These are phyloP conservation scores for Cladosporium velox DNA, from an alignment of 2,329 filamentous ascomycete species.

Conservation along the genomic window DNA sequence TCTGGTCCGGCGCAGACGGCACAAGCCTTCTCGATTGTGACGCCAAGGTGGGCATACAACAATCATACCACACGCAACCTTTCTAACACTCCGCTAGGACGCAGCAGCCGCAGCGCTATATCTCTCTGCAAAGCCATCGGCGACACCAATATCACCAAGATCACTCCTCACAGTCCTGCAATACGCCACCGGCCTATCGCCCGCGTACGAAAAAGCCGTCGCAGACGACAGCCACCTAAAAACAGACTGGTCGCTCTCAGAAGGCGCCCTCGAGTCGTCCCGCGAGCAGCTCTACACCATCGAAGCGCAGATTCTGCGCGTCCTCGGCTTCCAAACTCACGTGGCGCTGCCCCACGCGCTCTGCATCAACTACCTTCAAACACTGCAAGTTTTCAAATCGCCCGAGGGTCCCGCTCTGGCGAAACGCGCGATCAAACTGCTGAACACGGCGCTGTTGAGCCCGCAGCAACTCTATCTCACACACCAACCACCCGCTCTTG, in stretches of 20 bases:
- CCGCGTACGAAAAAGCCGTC: constrained; percentile 54
- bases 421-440: constrained; percentile 67
- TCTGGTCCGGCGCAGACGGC: constrained; percentile 66
- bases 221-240: constrained; percentile 5
- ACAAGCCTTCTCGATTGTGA: constrained; percentile 53
- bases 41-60: constrained; percentile 47
- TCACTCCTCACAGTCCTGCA: constrained; percentile 83
- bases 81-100: constrained; percentile 55
- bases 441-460: constrained; percentile 84
- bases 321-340: constrained; percentile 79
- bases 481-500: constrained; percentile 82
- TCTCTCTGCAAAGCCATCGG: constrained; percentile 78
- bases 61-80: not conserved
- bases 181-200: constrained; percentile 69
- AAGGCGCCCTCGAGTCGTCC: constrained; percentile 68
- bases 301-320: constrained; percentile 75
- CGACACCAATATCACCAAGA: constrained; percentile 72
- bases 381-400: constrained; percentile 66
- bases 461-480: constrained; percentile 90
- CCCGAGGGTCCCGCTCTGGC: constrained; percentile 57
- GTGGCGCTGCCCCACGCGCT: constrained; percentile 84
- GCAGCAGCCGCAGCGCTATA: constrained; percentile 80
- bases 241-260: constrained; percentile 61
- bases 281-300: constrained; percentile 67
- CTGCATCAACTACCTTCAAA: constrained; percentile 88